Percentiles rank a stretch among this genome's conserved stretches.
Conservation (phyloP, 345 rosid species). For the Syzygium grande region DNA sequence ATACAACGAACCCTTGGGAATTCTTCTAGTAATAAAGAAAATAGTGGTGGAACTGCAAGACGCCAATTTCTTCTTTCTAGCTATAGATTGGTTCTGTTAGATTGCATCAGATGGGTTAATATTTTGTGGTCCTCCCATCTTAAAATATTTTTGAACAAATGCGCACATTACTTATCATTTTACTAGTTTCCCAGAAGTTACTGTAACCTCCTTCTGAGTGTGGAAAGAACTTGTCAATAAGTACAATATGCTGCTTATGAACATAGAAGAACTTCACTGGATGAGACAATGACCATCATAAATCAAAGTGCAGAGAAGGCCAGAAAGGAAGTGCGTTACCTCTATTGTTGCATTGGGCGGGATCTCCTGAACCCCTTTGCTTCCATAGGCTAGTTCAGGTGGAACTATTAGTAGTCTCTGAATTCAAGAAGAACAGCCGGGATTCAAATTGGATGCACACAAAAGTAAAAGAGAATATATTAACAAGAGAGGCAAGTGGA, state of each 20-base stretch:
- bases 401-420: constrained; percentile 85
- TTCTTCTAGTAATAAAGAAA: neutral
- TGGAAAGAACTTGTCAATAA: neutral
- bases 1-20: neutral
- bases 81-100: neutral
- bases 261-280: neutral
- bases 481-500: neutral
- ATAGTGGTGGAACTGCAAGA: neutral
- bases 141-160: neutral
- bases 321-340: constrained; percentile 23
- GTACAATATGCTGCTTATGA: neutral
- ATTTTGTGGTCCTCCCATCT: neutral
- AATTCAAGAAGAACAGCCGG: neutral
- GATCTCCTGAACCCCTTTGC: constrained; percentile 92
- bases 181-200: neutral
- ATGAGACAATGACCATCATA: neutral
- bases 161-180: neutral
- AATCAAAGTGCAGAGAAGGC: neutral
- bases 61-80: neutral
- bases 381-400: constrained; percentile 90
- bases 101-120: neutral
- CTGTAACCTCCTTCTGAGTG: neutral
- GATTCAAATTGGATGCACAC: neutral
- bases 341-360: constrained; percentile 97
- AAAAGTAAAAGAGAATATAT: neutral